These are phyloP conservation scores for Colletotrichum incanum DNA, from an alignment of 2,329 filamentous ascomycete species.

Conservation along the genomic window DNA sequence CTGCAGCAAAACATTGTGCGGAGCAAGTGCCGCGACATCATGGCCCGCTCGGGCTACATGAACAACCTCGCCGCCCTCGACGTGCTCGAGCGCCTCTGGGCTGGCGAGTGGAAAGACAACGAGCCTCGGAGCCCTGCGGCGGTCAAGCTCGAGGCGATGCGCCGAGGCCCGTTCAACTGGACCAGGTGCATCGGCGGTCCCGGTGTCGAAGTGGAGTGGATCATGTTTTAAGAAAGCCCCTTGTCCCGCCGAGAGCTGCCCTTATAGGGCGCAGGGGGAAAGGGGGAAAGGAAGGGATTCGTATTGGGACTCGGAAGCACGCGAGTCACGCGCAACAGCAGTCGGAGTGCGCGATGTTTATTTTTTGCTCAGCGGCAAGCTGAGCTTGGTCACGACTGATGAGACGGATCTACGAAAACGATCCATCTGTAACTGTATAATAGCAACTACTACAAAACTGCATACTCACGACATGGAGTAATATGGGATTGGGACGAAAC, in stretches of 20 bases:
- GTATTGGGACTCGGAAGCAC: conserved; percentile 6
- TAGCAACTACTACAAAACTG: conserved; percentile 33
- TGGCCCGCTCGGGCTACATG: conserved; percentile 90
- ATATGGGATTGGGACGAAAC: conserved; percentile 7
- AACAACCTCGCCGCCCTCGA: conserved; percentile 92
- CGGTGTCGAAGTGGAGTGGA: conserved; percentile 75
- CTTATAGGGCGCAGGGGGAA: conserved; percentile 1
- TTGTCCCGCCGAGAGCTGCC: not conserved
- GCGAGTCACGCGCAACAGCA: conserved; percentile 38
- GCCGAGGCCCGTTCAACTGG: conserved; percentile 71
- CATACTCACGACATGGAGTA: conserved; percentile 36
- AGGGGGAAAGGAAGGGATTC: conserved; percentile 3
- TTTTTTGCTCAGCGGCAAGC: conserved; percentile 32
- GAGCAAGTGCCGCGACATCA: conserved; percentile 86
- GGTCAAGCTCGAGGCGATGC: conserved; percentile 54
- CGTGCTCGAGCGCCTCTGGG: conserved; percentile 89
- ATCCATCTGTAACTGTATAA: conserved; percentile 42
- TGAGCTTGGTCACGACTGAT: conserved; percentile 40
- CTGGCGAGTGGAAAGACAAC: conserved; percentile 63
- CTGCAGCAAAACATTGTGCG: conserved; percentile 85
- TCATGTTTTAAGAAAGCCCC: conserved; percentile 70
- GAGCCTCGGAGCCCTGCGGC: conserved; percentile 52
- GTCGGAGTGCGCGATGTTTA: conserved; percentile 21
- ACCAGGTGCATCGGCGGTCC: conserved; percentile 70
- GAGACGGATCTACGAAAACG: conserved; percentile 9